Base-by-base conservation (phyloP, 1,284 basidiomycete genomes). In the Puccinia novopanici region DNA sequence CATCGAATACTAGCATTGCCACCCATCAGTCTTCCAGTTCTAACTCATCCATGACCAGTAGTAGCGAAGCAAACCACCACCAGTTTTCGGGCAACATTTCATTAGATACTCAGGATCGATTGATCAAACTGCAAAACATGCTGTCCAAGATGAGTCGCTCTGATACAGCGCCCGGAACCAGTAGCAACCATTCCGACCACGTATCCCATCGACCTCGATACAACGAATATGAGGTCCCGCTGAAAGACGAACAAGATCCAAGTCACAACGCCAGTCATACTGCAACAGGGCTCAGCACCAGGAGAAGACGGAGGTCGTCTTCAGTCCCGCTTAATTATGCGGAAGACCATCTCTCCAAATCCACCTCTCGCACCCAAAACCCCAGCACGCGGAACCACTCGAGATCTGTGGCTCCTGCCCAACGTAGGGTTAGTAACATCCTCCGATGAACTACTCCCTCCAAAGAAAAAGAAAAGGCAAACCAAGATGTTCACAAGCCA, bases 121-220 rank as follows among this genome's bases (percentile, higher is more conserved):
- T 84, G 48, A 80, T 82, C 2, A 83, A 83, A 61, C 61, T 84
- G 24, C 83, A 84, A 57, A 74, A 57, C 52, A 84, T 84, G 83
- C 76, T 84, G 45, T 82, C 81, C n/a, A 67, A 79, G 17, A 74
- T 84, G 30, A 73, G 80, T 24, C 82, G 81, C 73, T 82, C 83
- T 0, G 52, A 81, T 17, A 57, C 17, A 48, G 50, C 54, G 30
- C 27, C 75, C 15, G 30, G 59, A 40, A 19, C 34, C 30, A 30
- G 13, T 67, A 65, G 22, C n/a, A n/a, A 13, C 22, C 27, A 30
- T 3, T 54, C 37, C 30, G 61, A 54, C 13, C 15, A 61, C 19
- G 61, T 19, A 19, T 9, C 17, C 57, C 37, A 40, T 71, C 52
- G 45, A 50, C 8, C 77, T 12, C 57, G 55, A 37, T 71, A 71